Base-by-base conservation (phyloP, 306 rosid genomes). In the Quercus mongolica region DNA sequence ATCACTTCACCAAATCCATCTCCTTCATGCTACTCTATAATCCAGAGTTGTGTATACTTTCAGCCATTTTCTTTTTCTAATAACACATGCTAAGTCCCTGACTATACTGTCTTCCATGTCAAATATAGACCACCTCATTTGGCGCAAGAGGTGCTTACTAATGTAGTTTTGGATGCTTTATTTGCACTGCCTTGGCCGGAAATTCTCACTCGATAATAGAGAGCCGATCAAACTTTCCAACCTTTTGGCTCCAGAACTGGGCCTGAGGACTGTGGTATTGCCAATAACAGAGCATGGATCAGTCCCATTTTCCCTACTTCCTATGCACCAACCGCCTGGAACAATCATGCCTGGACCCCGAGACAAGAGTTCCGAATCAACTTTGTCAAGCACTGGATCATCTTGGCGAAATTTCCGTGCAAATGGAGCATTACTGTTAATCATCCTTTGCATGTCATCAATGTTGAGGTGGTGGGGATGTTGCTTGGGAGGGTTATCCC, bases 401-500 rank as follows among this genome's bases (percentile, higher is more conserved):
- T 96, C 89, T 71, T 86, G 83, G 31, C 20, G 96, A 80, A 96
- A 91, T 83, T 96, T 96, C 83, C 99, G 90, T 0, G 99, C 98
- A 71, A 96, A 96, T 58, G 99, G 99, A 56, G 97, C 97, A 15
- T 91, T 93, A 77, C 99, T 96, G 64, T 85, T 46, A 6, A 90
- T 76, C 96, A 96, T 91, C 69, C 30, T 83, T 75, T 79, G 82
- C 96, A 96, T 87, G 82, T 96, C 97, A 3, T 64, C 79, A 56
- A 79, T 23, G 23, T 81, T 89, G 75, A 96, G 99, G 86, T 93
- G 88, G 88, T 93, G 99, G 52, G 99, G 99, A 73, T 96, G 99
- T 78, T 96, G 99, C 88, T 96, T 96, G 57, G 99, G 99, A 86
- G 99, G 99, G 78, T 96, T 96, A 81, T 96, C 99, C 99, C 99